These are phyloP conservation scores for Daldinia childiae DNA, from an alignment of 495 filamentous ascomycete species.

Conservation along the genomic window DNA sequence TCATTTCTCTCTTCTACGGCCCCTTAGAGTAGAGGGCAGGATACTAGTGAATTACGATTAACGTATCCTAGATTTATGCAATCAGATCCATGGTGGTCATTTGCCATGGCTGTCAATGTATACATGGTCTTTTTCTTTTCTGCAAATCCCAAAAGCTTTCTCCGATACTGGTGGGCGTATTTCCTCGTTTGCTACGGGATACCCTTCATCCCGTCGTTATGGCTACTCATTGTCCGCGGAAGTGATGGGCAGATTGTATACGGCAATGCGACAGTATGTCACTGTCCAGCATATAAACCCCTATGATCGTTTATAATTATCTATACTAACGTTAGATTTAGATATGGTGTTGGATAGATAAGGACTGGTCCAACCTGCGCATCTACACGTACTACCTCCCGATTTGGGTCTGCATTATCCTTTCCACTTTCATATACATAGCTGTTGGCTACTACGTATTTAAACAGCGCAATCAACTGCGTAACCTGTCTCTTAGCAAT, in stretches of 20 bases:
- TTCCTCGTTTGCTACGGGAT: constrained; percentile 76
- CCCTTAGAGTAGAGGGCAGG: constrained; percentile 10
- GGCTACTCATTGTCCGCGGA: constrained; percentile 68
- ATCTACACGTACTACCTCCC: constrained; percentile 83
- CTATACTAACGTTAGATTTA: constrained; percentile 23
- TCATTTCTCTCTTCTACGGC: not conserved
- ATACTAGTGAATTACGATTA: not conserved
- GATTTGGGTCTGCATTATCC: constrained; percentile 80
- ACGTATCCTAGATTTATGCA: constrained; percentile 61
- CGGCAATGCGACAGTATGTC: constrained; percentile 71
- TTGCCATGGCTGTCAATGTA: constrained; percentile 88
- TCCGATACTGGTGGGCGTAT: constrained; percentile 74
- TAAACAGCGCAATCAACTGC: constrained; percentile 64
- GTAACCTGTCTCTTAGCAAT: constrained; percentile 57
- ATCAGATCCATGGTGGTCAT: constrained; percentile 66
- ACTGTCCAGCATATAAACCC: too few species aligned
- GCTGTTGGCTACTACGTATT: constrained; percentile 76
- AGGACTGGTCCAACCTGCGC: constrained; percentile 73
- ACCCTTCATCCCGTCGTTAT: constrained; percentile 73
- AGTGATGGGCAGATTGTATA: constrained; percentile 65
- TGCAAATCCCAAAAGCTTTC: constrained; percentile 71
- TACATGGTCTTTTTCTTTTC: constrained; percentile 83
- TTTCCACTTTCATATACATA: constrained; percentile 76
- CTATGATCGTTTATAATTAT: not conserved
- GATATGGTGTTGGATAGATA: constrained; percentile 89